Base-by-base conservation (phyloP, 2,329 filamentous ascomycete genomes). In the Xylaria hypoxylon region DNA sequence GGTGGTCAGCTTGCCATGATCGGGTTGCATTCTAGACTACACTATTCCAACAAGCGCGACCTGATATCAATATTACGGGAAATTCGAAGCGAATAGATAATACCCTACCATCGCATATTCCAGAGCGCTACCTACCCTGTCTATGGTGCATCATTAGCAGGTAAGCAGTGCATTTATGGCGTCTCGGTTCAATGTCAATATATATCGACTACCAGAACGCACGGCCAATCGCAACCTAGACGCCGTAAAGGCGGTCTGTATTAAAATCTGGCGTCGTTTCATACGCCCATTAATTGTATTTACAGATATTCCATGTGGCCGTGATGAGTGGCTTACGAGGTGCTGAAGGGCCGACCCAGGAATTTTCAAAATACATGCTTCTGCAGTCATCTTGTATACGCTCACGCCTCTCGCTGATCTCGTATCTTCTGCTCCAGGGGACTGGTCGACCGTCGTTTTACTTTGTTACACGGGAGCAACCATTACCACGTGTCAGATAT, bases 401-500 rank as follows among this genome's bases (percentile, higher is more conserved):
- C 19, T 22, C 66, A 68, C 66, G 45, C 62, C 66, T 45, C 53
- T 26, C n/a, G 22, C 45, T 42, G 47, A 28, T 38, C 38, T 59
- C 24, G 38, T 17, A 33, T 57, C 44, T 57, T 38, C 31, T 56
- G 47, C 26, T 53, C 55, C 50, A 44, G 24, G 52, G 38, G 38
- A 58, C 59, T 59, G 55, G 48, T 59, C 48, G 26, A 33, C 53
- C 56, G 40, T 44, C 47, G 15, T 33, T 40, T 57, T 35, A 40
- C 50, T 35, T 42, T 15, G 67, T 67, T 64, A 67, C 67, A 68
- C 64, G 31, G 53, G 51, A 68, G 61, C 58, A 44, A 38, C 53
- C 51, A 52, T 51, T 24, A 48, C 63, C 67, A 68, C 67, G 67
- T 68, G 67, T 63, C 50, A 31, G 35, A 59, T 62, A 66, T 68